Evolutionary conservation across 768 basidiomycete species (phyloP), one percentile per base, ranked within the genome.

Genomic region (Amyloporia xantha): DNA sequence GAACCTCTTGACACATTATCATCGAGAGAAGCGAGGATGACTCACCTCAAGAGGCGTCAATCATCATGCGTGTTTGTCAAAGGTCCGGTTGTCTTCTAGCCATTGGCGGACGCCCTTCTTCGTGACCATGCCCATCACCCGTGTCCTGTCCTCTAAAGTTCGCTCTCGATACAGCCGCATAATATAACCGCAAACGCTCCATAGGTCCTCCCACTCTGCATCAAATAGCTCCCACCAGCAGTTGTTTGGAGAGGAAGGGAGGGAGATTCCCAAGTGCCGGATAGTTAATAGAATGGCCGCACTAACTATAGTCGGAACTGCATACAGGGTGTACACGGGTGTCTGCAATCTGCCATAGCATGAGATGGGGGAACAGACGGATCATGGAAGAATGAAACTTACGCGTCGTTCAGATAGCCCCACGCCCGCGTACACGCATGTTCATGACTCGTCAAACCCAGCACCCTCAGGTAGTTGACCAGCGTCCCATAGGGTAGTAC

Each of bases 361-460:
- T 47, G 48, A 52, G 50, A 45, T 46, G 49, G 47, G 27, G 40
- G 41, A 54, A 44, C 23, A 49, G 46, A 26, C 40, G 45, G 54
- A 26, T 37, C n/a, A 5, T 17, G 5, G 20, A 30, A 40, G 12
- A 19, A 20, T 17, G 47, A 42, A 41, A 79, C 90, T 63, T 62
- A 95, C 94, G 89, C 87, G 64, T 98, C 96, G 58, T 98, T 99
- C 19, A 97, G 72, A 59, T 90, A 96, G 0, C 91, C 91, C 96
- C 96, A 99, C 19, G 92, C 91, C 49, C 70, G 74, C 21, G 80
- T 76, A 51, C 89, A 87, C 9, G 81, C 86, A 46, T 78, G 76
- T 35, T 81, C 79, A 50, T 80, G 74, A 41, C 73, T 76, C 12
- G 84, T 84, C 52, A 99, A 71, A n/a, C 90, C 91, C 17, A 99